Evolutionary conservation across 2,329 filamentous ascomycete genomes (phyloP).

Genomic region (Sclerotinia nivalis): DNA sequence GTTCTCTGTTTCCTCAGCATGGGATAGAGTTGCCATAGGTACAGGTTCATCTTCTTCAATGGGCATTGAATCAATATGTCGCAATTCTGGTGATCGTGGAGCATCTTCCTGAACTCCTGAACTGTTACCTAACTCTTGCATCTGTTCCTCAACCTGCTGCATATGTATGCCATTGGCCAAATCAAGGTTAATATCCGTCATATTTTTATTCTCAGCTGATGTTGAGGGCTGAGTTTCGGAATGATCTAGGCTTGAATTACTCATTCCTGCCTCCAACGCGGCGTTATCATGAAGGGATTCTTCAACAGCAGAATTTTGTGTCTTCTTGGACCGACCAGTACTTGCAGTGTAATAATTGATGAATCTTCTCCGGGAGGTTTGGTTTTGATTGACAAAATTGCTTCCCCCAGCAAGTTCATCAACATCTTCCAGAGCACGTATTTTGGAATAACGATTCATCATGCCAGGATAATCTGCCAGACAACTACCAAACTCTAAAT

Average conservation of each 20-base stretch:
- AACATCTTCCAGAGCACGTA: conserved; percentile 72
- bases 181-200: not conserved
- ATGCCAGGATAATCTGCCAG: conserved; percentile 75
- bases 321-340: conserved; percentile 65
- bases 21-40: not conserved
- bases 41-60: conserved; percentile 40
- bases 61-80: conserved; percentile 46
- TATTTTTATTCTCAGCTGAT: conserved; percentile 44
- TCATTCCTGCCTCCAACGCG: conserved; percentile 31
- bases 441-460: conserved; percentile 65
- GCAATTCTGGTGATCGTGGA: conserved; percentile 38
- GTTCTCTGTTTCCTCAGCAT: not conserved
- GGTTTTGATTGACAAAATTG: conserved; percentile 31
- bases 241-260: conserved; percentile 31
- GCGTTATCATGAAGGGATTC: conserved; percentile 29
- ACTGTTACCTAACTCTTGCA: conserved; percentile 34
- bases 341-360: conserved; percentile 91
- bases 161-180: conserved; percentile 44
- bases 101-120: conserved; percentile 36
- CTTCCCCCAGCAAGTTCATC: conserved; percentile 51
- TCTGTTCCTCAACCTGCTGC: conserved; percentile 39
- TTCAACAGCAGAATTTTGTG: conserved; percentile 39
- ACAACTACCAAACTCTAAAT: conserved; percentile 79
- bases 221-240: conserved; percentile 38
- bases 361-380: conserved; percentile 66